Base-by-base conservation (phyloP, 306 rosid genomes). In the Glycine latifolia region DNA sequence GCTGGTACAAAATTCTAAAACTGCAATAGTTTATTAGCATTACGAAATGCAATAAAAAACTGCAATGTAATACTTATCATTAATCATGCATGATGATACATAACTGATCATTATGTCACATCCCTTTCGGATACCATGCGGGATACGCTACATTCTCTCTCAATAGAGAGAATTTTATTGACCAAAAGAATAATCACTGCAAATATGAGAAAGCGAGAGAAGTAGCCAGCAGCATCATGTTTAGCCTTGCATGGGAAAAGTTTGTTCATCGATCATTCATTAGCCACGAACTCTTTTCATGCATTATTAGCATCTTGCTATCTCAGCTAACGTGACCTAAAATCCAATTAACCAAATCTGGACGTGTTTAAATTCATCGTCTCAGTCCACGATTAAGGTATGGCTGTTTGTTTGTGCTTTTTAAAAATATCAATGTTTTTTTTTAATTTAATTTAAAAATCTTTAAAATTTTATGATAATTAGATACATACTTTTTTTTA, bases 221-320 rank as follows among this genome's bases (percentile, higher is more conserved):
- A 73, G 79, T 14, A 54, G 58, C 61, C 15, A 81, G 6, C 15
- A 81, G 6, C 55, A 55, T 53, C 73, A 59, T 77, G 84, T 78
- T 73, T 59, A 59, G 78, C 66, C 83, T 58, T 78, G 85, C 86
- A 81, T 67, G 83, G 68, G 63, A 67, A 78, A 75, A 78, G 56
- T 78, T 54, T 84, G 68, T 26, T 47, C 54, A 69, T 20, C n/a
- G n/a, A n/a, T n/a, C 74, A 26, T 13, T 37, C 58, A 26, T 76
- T 76, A 33, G 75, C 39, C 66, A 53, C 60, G 5, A 4, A 20
- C 63, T 54, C 15, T 16, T 63, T 53, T 79, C 84, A 56, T 86
- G 67, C 46, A 78, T 71, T 79, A 37, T 37, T 26, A 16, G 52
- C 61, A n/a, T 82, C 46, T 79, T 83, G 14, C 35, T 49, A 71